A percentile compares a stretch with the other conserved stretches of the same genome.
phyloP scores from a whole-genome alignment of 2,329 filamentous ascomycete genomes.

The Arthrobotrys sphaeroides region DNA sequence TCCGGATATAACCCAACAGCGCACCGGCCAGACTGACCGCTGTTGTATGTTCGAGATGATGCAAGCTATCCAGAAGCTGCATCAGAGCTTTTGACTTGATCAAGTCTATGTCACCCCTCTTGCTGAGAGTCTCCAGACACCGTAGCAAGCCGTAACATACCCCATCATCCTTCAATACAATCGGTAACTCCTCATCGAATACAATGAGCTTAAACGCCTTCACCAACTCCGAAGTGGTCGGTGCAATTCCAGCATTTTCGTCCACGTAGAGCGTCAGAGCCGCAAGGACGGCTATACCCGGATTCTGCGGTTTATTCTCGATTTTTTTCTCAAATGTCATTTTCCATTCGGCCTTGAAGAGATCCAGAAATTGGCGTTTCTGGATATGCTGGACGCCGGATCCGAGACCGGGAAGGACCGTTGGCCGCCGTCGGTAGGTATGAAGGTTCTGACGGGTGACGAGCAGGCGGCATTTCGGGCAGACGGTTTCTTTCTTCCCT shows the following conservation, averaged over 20 bases:
- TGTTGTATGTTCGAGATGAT: constrained; percentile 15
- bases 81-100: constrained; percentile 11
- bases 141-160: constrained; percentile 46
- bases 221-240: constrained; percentile 36
- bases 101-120: constrained; percentile 21
- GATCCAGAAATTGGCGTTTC: constrained; percentile 36
- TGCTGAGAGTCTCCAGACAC: constrained; percentile 37
- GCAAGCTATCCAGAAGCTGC: constrained; percentile 9
- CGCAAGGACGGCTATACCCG: constrained; percentile 35
- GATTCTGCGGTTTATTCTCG: constrained; percentile 44
- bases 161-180: constrained; percentile 37
- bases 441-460: constrained; percentile 39
- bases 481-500: constrained; percentile 31
- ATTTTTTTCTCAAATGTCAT: constrained; percentile 28
- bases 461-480: constrained; percentile 45
- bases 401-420: neutral
- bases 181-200: neutral
- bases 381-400: constrained; percentile 15
- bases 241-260: constrained; percentile 31
- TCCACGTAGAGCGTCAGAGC: constrained; percentile 41
- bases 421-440: constrained; percentile 40
- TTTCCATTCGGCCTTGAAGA: constrained; percentile 34
- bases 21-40: constrained; percentile 39
- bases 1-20: constrained; percentile 39
- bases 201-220: constrained; percentile 42